These are phyloP conservation scores for Achaetomiella virescens DNA, from an alignment of 495 filamentous ascomycete species.

Conservation along the genomic window DNA sequence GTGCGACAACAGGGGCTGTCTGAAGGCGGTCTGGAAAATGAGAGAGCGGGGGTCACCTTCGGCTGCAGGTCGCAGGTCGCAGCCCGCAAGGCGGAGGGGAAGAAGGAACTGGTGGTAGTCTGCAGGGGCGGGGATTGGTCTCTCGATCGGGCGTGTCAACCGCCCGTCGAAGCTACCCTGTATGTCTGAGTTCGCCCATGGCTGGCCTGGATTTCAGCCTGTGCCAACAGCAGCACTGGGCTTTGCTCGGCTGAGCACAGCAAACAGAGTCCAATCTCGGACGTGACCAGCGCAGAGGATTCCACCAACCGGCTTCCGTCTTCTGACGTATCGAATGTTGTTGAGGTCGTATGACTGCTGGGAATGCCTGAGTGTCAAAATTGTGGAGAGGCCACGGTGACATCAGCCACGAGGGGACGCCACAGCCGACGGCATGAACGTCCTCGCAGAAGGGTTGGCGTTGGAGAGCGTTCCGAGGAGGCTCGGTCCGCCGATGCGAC, in stretches of 20 bases:
- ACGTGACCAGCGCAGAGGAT: neutral
- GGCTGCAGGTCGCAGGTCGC: constrained; percentile 17
- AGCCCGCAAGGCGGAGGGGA: neutral
- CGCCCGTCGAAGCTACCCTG: neutral
- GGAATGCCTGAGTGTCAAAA: neutral
- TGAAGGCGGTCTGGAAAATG: constrained; percentile 7
- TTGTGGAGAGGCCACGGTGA: neutral
- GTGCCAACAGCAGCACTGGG: neutral
- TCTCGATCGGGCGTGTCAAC: constrained; percentile 13
- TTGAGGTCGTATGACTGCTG: neutral
- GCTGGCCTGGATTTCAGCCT: neutral
- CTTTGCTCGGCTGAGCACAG: neutral
- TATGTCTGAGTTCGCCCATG: no score
- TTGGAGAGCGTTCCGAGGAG: constrained; percentile 4
- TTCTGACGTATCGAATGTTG: neutral
- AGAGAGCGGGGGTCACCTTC: constrained; percentile 7
- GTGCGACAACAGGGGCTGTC: constrained; percentile 7
- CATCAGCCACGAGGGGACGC: neutral
- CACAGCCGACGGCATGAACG: neutral
- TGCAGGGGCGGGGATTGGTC: constrained; percentile 14
- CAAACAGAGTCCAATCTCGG: neutral
- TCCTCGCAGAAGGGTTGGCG: neutral
- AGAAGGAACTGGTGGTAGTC: constrained; percentile 8
- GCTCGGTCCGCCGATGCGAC: constrained; percentile 6
- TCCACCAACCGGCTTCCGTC: neutral